Evolutionary conservation across 2,329 filamentous ascomycete genomes (phyloP).

Genomic region (Gnomoniopsis sp.): DNA sequence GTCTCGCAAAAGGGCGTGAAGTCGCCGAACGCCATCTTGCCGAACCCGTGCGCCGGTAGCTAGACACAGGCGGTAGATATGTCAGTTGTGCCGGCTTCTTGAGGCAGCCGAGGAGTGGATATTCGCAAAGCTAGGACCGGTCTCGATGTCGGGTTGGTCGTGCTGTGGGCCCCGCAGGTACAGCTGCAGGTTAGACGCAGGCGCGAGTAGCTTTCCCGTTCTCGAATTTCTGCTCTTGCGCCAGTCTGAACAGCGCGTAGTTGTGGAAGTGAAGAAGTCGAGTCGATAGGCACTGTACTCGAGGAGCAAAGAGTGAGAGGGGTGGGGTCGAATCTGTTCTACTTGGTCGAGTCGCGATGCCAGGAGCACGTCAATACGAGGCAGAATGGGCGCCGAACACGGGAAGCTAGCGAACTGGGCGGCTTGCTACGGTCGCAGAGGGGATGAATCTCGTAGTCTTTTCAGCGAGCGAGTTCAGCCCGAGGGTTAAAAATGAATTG

Average conservation of each 20-base stretch:
- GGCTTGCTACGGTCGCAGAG: background rate
- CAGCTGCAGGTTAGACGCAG: background rate
- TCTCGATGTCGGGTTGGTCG: background rate
- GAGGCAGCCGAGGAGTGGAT: background rate
- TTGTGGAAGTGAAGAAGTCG: background rate
- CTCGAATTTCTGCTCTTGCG: background rate
- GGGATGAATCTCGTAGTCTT: background rate
- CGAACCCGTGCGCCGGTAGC: background rate
- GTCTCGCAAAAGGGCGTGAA: constrained; percentile 83
- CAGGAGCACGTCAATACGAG: constrained; percentile 13
- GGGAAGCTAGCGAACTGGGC: background rate
- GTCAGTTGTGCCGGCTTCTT: background rate
- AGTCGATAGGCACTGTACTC: background rate
- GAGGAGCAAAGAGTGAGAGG: background rate
- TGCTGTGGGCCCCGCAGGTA: background rate
- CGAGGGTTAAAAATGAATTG: background rate
- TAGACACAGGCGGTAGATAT: background rate
- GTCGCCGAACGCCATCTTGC: constrained; percentile 83
- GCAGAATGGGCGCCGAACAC: background rate
- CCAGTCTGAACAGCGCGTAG: background rate
- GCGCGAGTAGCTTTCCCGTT: background rate
- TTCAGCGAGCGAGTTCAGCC: background rate
- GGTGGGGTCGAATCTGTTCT: constrained; percentile 1
- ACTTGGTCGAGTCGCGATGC: background rate
- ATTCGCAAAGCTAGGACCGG: constrained; percentile 1